These are phyloP conservation scores for Lactarius psammicola DNA, from an alignment of 768 basidiomycete genomes.

Conservation along the genomic window DNA sequence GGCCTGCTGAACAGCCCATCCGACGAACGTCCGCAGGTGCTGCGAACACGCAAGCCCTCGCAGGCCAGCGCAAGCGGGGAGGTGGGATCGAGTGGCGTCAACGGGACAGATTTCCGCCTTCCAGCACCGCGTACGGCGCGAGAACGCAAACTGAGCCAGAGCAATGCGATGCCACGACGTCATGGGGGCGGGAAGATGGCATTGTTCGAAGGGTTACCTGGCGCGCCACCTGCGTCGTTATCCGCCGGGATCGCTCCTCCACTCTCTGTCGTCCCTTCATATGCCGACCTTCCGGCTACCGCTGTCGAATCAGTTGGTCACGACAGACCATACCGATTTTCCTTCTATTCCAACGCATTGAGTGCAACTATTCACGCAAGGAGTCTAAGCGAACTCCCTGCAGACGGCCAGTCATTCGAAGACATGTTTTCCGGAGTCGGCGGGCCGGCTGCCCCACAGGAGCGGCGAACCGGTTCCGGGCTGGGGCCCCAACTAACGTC, in stretches of 20 bases:
- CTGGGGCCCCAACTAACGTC: slow-evolving; percentile 12
- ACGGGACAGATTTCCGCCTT: slow-evolving; percentile 28
- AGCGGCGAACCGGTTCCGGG: slow-evolving; percentile 11
- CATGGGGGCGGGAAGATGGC: slow-evolving; percentile 81
- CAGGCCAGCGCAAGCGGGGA: slow-evolving; percentile 26
- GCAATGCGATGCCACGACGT: slow-evolving; percentile 63
- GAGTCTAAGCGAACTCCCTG: slow-evolving; percentile 88
- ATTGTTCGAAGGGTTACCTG: slow-evolving; percentile 65
- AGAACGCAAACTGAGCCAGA: slow-evolving; percentile 86
- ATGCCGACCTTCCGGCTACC: slow-evolving; percentile 38
- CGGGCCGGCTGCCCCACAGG: slow-evolving; percentile 6
- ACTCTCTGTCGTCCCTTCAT: slow-evolving; percentile 43
- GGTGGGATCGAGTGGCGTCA: slow-evolving; percentile 26
- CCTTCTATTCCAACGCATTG: slow-evolving; percentile 94
- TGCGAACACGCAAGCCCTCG: slow-evolving; percentile 30
- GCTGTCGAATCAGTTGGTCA: slow-evolving; percentile 40
- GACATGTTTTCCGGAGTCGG: slow-evolving; percentile 72
- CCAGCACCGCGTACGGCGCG: slow-evolving; percentile 59
- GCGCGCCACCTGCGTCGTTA: slow-evolving; percentile 48
- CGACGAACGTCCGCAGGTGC: slow-evolving; percentile 21
- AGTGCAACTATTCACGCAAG: slow-evolving; percentile 94
- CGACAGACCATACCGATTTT: slow-evolving; percentile 94
- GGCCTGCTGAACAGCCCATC: slow-evolving; percentile 50
- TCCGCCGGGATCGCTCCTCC: slow-evolving; percentile 29
- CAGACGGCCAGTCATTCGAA: slow-evolving; percentile 89